phyloP scores from a whole-genome alignment of 2,329 filamentous ascomycete species.

The Cryphonectria radicalis region DNA sequence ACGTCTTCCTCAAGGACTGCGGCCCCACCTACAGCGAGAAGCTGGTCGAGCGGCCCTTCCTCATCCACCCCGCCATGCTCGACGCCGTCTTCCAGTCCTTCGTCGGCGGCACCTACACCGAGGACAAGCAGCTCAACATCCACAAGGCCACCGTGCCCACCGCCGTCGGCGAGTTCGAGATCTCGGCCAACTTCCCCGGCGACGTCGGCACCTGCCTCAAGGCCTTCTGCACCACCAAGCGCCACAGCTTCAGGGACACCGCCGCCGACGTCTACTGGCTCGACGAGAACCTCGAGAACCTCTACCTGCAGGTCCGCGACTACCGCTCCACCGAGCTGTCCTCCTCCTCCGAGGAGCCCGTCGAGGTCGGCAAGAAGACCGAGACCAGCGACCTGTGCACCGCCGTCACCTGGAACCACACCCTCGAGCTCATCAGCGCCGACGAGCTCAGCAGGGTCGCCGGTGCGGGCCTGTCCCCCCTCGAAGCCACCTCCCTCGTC shows the following conservation, averaged over 20 bases:
- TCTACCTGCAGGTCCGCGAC: conserved; percentile 24
- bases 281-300: conserved; percentile 15
- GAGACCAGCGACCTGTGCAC: conserved; percentile 24
- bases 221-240: conserved; percentile 24
- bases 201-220: conserved; percentile 24
- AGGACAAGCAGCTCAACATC: conserved; percentile 21
- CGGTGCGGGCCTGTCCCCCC: neutral
- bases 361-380: conserved; percentile 24
- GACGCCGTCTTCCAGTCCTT: conserved; percentile 57
- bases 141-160: conserved; percentile 26
- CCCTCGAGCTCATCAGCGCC: conserved; percentile 23
- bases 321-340: conserved; percentile 26
- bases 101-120: conserved; percentile 23
- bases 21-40: conserved; percentile 54
- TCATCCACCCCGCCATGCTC: conserved; percentile 61
- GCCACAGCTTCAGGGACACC: conserved; percentile 22
- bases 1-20: conserved; percentile 52
- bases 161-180: conserved; percentile 25
- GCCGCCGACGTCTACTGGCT: conserved; percentile 24
- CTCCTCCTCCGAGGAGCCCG: conserved; percentile 20
- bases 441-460: conserved; percentile 23
- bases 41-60: conserved; percentile 55
- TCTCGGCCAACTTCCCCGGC: conserved; percentile 22
- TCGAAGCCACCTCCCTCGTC: conserved; percentile 13
- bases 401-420: conserved; percentile 24